Conservation (phyloP, 2,329 filamentous ascomycete genomes). For the Aspergillus ochraceus region DNA sequence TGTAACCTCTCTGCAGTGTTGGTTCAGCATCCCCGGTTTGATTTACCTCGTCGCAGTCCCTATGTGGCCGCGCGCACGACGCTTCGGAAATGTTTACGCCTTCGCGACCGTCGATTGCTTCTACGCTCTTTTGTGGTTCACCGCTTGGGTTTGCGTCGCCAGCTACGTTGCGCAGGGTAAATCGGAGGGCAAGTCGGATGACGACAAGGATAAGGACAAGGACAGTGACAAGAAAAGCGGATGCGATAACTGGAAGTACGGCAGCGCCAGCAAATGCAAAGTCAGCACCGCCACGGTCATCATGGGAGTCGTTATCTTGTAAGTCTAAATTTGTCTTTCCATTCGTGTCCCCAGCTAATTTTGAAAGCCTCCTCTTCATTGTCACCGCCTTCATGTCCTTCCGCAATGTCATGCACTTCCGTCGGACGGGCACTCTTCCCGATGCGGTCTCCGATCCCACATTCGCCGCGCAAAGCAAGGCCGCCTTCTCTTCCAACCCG, state of each 20-base stretch:
- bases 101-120: slow-evolving; percentile 57
- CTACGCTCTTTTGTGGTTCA: slow-evolving; percentile 59
- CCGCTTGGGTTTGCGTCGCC: slow-evolving; percentile 57
- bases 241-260: slow-evolving; percentile 58
- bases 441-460: slow-evolving; percentile 45
- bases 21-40: slow-evolving; percentile 58
- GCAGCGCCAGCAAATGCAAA: slow-evolving; percentile 56
- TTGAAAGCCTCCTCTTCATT: slow-evolving; percentile 53
- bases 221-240: slow-evolving; percentile 43
- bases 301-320: slow-evolving; percentile 60
- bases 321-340: slow-evolving; percentile 23
- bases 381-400: slow-evolving; percentile 55
- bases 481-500: slow-evolving; percentile 49
- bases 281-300: slow-evolving; percentile 57
- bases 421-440: slow-evolving; percentile 57
- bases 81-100: slow-evolving; percentile 61
- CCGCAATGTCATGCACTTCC: slow-evolving; percentile 57
- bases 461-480: slow-evolving; percentile 51
- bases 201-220: slow-evolving; percentile 31
- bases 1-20: slow-evolving; percentile 49
- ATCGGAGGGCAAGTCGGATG: slow-evolving; percentile 43
- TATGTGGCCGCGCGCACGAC: slow-evolving; percentile 59
- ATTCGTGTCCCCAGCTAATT: not conserved
- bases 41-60: slow-evolving; percentile 62
- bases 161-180: slow-evolving; percentile 58